phyloP scores from a whole-genome alignment of 225 moss, liverwort and hornwort species.

The Pseudisothecium myosuroides region DNA sequence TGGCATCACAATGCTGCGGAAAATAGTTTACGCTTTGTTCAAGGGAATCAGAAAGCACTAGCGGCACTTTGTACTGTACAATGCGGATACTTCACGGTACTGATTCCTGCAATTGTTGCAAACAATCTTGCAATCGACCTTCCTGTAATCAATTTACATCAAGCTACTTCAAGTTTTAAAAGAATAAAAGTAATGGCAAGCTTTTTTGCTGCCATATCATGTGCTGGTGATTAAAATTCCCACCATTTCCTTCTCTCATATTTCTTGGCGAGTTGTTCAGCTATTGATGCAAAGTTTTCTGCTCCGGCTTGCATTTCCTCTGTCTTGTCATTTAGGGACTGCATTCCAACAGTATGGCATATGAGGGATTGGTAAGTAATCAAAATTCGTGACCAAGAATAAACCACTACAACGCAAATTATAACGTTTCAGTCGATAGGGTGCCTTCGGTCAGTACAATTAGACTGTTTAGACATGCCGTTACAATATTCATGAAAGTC shows the following conservation, averaged over 20 bases:
- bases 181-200: not conserved
- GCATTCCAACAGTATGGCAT: not conserved
- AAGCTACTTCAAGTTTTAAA: not conserved
- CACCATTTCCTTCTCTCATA: constrained; percentile 85
- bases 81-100: not conserved
- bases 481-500: not conserved
- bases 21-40: not conserved
- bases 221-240: constrained; percentile 37
- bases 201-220: not conserved
- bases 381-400: not conserved
- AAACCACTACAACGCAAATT: not conserved
- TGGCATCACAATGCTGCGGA: not conserved
- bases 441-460: not conserved
- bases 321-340: constrained; percentile 77
- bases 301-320: constrained; percentile 80
- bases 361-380: not conserved
- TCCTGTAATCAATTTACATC: constrained; percentile 18
- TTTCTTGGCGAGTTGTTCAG: constrained; percentile 86
- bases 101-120: not conserved
- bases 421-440: not conserved
- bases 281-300: constrained; percentile 83
- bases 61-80: constrained; percentile 26
- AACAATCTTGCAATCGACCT: not conserved
- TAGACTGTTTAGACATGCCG: not conserved
- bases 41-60: not conserved